These are phyloP conservation scores for Coemansia sp. DNA, from an alignment of 192 early-diverging fungal species.

Conservation along the genomic window DNA sequence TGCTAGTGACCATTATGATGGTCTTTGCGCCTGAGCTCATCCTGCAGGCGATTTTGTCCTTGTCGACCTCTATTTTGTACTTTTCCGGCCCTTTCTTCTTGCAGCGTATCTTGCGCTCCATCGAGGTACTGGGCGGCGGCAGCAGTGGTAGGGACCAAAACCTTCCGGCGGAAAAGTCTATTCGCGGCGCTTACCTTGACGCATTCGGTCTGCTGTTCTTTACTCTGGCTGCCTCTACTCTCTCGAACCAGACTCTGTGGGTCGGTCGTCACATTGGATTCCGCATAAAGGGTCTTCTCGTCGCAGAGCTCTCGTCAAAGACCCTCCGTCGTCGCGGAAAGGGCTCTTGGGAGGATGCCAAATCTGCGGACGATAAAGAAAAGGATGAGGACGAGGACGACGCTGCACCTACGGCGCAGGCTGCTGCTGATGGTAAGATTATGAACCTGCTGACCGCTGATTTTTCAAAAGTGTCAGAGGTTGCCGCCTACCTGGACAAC, in stretches of 20 bases:
- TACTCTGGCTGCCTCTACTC: conserved; percentile 40
- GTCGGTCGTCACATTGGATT: conserved; percentile 68
- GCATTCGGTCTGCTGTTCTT: conserved; percentile 63
- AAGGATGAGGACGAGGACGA: conserved; percentile 25
- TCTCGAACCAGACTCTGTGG: conserved; percentile 61
- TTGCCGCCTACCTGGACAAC: conserved; percentile 60
- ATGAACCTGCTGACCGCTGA: conserved; percentile 77
- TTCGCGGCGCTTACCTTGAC: conserved; percentile 59
- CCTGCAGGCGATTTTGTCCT: conserved; percentile 41
- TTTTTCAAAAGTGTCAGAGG: conserved; percentile 64
- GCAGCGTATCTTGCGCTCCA: conserved; percentile 60
- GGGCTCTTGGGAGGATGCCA: conserved; percentile 57
- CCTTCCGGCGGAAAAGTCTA: not conserved
- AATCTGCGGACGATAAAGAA: conserved; percentile 21
- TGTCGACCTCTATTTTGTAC: conserved; percentile 27
- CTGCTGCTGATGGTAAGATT: conserved; percentile 64
- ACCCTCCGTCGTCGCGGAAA: conserved; percentile 64
- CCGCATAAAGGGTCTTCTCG: conserved; percentile 62
- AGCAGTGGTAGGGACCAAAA: not conserved
- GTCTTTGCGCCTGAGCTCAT: conserved; percentile 53
- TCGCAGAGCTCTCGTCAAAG: conserved; percentile 70
- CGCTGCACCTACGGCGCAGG: conserved; percentile 34
- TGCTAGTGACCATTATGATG: conserved; percentile 36
- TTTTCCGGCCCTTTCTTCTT: conserved; percentile 65
- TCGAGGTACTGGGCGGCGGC: conserved; percentile 45